phyloP scores from a whole-genome alignment of 805 yeast species.

The Ogataea thermomethanolica region DNA sequence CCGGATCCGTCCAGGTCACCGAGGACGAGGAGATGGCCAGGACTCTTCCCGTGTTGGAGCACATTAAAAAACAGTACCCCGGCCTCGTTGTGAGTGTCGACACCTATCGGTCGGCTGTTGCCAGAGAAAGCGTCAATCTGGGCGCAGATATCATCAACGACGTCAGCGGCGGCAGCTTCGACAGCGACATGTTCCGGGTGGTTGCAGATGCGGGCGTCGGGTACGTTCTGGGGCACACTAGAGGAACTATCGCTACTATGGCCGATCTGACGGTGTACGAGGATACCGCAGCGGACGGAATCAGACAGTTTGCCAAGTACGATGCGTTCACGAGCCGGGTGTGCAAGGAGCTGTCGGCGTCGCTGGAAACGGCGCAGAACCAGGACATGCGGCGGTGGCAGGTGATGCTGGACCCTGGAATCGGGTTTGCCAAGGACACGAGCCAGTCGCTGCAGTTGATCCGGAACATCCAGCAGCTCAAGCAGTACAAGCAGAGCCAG shows the following conservation, averaged over 20 bases:
- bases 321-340: conserved; percentile 52
- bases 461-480: conserved; percentile 43
- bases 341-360: conserved; percentile 53
- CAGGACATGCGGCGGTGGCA: conserved; percentile 86
- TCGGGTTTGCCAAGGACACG: conserved; percentile 90
- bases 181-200: conserved; percentile 60
- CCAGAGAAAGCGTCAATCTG: conserved; percentile 56
- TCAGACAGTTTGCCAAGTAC: conserved; percentile 14
- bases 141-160: conserved; percentile 95
- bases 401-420: conserved; percentile 86
- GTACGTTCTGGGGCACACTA: conserved; percentile 75
- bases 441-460: conserved; percentile 67
- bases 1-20: conserved; percentile 64
- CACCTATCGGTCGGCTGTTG: conserved; percentile 78
- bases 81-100: conserved; percentile 71
- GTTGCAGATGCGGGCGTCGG: conserved; percentile 72
- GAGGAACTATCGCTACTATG: conserved; percentile 84
- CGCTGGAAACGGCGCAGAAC: conserved; percentile 52
- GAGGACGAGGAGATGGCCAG: conserved; percentile 66
- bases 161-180: conserved; percentile 76
- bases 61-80: conserved; percentile 45
- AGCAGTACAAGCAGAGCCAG: conserved; percentile 39
- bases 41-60: conserved; percentile 65
- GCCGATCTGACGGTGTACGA: conserved; percentile 49
- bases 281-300: conserved; percentile 30